Evolutionary conservation across 2,329 filamentous ascomycete genomes (phyloP), one percentile per base, ranked within the genome.

Genomic region (Neocucurbitaria cava): DNA sequence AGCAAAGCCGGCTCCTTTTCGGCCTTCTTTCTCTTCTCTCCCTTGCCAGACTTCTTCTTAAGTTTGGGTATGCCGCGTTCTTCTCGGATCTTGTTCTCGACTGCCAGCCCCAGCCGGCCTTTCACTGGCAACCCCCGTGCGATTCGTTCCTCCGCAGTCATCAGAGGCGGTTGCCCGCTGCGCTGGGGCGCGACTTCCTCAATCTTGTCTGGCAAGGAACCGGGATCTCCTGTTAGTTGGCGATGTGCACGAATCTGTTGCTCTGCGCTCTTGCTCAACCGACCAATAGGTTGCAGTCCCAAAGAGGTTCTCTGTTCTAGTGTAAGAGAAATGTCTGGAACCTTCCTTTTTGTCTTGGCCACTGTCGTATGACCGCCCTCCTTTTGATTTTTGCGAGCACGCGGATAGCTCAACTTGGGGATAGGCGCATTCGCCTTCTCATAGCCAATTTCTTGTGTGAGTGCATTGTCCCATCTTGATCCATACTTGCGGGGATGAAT

Each of bases 131-230:
- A 43, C 7, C 68, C 69, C 30, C 54, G 56, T 3, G 62, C 64
- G n/a, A 63, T 57, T 28, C 70, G 64, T 46, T 72, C 61, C 36
- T 70, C 70, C 35, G 58, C 64, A 28, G 69, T 65, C 61, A 73
- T 64, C 2, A 71, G 54, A 10, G 66, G 65, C 10, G 54, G 49
- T 28, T 43, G 49, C 28, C 41, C 46, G 30, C 45, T 39, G 26
- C 36, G 51, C 36, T 30, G 49, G 7, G 51, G 39, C 17, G 52
- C 24, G 10, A 52, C 46, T 30, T 60, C 56, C 30, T 53, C 24
- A 5, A 72, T 54, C 15, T 48, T 43, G 13, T 67, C 62, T 1
- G 69, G 68, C 30, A 70, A 26, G 11, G 70, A 68, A 4, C 23
- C 36, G n/a, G 56, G 50, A 41, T 66, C 59, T 31, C 62, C 64